Evolutionary conservation across 805 yeast species (phyloP).

Genomic region (Yarrowia phangngaensis): DNA sequence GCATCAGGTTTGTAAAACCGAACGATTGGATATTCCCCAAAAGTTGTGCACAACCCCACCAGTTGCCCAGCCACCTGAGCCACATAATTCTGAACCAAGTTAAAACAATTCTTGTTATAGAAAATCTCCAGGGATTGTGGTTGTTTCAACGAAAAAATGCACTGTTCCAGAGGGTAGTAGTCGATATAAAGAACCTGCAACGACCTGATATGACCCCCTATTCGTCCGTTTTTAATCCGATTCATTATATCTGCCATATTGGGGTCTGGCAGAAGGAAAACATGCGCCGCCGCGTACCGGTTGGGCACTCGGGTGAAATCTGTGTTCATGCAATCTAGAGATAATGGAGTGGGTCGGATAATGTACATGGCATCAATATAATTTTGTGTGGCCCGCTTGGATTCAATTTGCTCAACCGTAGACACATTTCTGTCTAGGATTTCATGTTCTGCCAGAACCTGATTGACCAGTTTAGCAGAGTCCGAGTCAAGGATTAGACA

Average conservation of each 20-base stretch:
- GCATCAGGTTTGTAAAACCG: constrained; percentile 56
- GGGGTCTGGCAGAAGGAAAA: constrained; percentile 58
- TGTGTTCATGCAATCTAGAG: constrained; percentile 69
- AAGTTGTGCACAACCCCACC: constrained; percentile 65
- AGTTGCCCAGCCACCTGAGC: constrained; percentile 58
- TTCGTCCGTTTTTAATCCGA: constrained; percentile 33
- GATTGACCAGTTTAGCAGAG: constrained; percentile 48
- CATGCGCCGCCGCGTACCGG: constrained; percentile 72
- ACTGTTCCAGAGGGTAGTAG: constrained; percentile 63
- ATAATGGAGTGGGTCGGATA: constrained; percentile 62
- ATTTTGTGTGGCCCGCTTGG: constrained; percentile 55
- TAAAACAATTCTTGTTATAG: constrained; percentile 61
- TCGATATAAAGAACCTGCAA: constrained; percentile 48
- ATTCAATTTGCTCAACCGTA: constrained; percentile 62
- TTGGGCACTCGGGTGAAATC: constrained; percentile 64
- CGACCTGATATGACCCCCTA: constrained; percentile 34
- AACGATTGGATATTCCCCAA: constrained; percentile 86
- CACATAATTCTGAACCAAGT: constrained; percentile 57
- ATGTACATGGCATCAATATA: constrained; percentile 78
- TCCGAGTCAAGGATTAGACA: constrained; percentile 56
- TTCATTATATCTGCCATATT: constrained; percentile 30
- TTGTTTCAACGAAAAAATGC: constrained; percentile 65
- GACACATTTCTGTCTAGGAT: constrained; percentile 37
- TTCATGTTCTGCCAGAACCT: constrained; percentile 44
- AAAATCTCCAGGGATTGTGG: constrained; percentile 62